phyloP scores from a whole-genome alignment of 805 yeast genomes.

The Metschnikowia cubensis region DNA sequence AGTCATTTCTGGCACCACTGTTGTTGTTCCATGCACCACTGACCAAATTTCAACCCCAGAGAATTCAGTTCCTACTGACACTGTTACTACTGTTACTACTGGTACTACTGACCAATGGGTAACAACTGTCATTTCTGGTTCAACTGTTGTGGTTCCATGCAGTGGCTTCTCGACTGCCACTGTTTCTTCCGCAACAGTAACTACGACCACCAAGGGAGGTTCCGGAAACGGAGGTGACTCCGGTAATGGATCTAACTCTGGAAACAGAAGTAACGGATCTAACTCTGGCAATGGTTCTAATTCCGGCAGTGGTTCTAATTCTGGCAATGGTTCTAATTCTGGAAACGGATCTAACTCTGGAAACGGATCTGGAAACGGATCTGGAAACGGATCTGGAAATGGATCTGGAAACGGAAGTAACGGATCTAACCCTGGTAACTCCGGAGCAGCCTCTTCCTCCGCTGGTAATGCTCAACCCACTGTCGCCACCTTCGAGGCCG shows the following conservation, averaged over 20 bases:
- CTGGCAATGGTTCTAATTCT: too few relatives aligned
- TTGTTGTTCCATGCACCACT: not conserved
- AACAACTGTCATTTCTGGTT: not conserved
- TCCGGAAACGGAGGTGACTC: not conserved
- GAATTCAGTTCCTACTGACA: not conserved
- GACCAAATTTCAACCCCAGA: not conserved
- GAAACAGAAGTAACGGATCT: too few relatives aligned
- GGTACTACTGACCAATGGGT: not conserved
- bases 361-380: not conserved
- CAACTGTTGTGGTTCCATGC: not conserved
- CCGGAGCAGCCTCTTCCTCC: not conserved
- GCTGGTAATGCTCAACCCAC: not conserved
- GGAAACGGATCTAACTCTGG: not conserved
- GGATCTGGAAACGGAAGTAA: not conserved
- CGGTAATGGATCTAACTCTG: not conserved
- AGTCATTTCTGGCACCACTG: not conserved
- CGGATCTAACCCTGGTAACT: not conserved
- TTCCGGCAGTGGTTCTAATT: not conserved
- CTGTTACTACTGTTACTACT: not conserved
- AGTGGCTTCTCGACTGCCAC: not conserved
- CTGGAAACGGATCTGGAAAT: not conserved
- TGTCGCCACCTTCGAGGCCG: not conserved
- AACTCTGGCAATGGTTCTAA: too few relatives aligned
- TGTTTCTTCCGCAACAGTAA: not conserved
- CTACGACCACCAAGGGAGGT: not conserved